A percentile compares a stretch with the other conserved stretches of the same genome.
These are phyloP conservation scores for Diaporthe velutina DNA, from an alignment of 2,329 filamentous ascomycete genomes.

Conservation along the genomic window DNA sequence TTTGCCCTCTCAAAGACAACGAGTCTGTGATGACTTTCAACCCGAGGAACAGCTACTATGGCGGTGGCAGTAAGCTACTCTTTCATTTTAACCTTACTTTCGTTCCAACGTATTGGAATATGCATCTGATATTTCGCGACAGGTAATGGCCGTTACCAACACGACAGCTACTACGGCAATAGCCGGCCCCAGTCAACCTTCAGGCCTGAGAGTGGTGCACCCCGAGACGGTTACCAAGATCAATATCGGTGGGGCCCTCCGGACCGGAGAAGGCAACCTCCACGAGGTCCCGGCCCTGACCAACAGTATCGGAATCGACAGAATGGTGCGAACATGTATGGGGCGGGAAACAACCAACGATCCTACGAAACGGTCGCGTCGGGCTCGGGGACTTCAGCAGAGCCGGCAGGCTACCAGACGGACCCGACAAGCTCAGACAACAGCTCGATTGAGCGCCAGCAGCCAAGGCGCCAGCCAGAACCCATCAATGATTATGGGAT, in stretches of 20 bases:
- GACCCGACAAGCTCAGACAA: constrained; percentile 92
- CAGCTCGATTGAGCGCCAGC: constrained; percentile 85
- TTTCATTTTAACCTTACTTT: background rate
- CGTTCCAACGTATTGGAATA: background rate
- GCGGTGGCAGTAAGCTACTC: constrained; percentile 46
- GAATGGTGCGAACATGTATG: constrained; percentile 62
- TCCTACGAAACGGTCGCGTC: constrained; percentile 91
- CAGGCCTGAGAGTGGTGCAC: constrained; percentile 30
- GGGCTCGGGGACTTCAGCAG: constrained; percentile 77
- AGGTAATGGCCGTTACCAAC: constrained; percentile 60
- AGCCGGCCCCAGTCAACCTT: constrained; percentile 38
- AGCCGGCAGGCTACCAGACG: constrained; percentile 84
- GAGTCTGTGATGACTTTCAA: constrained; percentile 64
- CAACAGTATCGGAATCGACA: constrained; percentile 57
- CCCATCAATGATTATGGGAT: constrained; percentile 76
- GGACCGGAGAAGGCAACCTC: constrained; percentile 48
- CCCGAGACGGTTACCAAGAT: constrained; percentile 53
- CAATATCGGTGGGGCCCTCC: constrained; percentile 38
- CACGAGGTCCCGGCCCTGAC: constrained; percentile 53
- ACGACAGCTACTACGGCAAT: constrained; percentile 65
- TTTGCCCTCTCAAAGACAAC: constrained; percentile 53
- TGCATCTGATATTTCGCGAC: constrained; percentile 44
- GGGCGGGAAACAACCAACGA: constrained; percentile 75
- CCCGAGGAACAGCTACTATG: constrained; percentile 72
- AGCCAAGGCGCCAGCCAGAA: constrained; percentile 65